Base-by-base conservation (phyloP, 2,329 filamentous ascomycete genomes). In the Teratosphaeria zuluensis region DNA sequence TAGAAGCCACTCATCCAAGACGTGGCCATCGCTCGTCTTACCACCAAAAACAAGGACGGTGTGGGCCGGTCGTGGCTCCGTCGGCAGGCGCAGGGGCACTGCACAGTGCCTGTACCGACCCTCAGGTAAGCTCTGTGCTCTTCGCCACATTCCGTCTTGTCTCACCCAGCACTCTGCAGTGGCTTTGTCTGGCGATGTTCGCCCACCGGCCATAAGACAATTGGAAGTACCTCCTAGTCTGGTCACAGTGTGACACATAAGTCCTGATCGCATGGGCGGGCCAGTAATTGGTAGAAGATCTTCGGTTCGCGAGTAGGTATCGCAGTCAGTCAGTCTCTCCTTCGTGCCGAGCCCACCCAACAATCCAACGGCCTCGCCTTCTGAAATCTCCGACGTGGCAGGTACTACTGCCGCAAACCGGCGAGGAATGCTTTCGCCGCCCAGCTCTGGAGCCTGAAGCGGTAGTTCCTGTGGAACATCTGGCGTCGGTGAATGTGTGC, bases 211-310 rank as follows among this genome's bases (percentile, higher is more conserved):
- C 53, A 96, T 76, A 11, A 96, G 73, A 60, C 80, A 80, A 16
- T 82, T 81, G 24, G 74, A 72, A 5, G 64, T 68, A 35, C 78
- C 74, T 1, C 79, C 80, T 4, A 95, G 70, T 54, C 84, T 78
- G 21, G 88, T 92, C 21, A 91, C 77, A 0, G 88, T 87, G 71
- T 94, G 89, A 65, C 89, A 94, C 78, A 92, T 86, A 52, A 76
- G 67, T 42, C 75, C 70, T 59, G 66, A 60, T 54, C 73, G 69
- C 51, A 72, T 56, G 16, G 68, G 66, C 2, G 67, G 65, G 33
- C 68, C 67, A 21, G 57, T 46, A 19, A 70, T 68, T 7, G 64
- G 61, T 42, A 63, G 61, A 28, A 66, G 54, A 24, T 63, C 59
- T 54, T 68, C 67, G 14, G 62, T 63, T 9, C 65, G 58, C 6